Conservation (phyloP, 805 yeast genomes). For the Hanseniaspora pseudoguilliermondii region DNA sequence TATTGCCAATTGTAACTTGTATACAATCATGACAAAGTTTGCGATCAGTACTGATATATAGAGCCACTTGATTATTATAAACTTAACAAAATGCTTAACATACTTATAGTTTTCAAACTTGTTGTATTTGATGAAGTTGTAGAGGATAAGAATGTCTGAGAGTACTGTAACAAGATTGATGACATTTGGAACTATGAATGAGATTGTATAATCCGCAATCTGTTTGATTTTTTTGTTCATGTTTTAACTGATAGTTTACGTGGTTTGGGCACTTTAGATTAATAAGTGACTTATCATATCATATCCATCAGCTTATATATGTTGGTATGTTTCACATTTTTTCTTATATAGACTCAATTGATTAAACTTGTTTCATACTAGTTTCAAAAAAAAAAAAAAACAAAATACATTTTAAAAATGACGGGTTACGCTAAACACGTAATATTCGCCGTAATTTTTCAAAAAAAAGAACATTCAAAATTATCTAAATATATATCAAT, state of each 20-base stretch:
- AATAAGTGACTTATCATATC: no score
- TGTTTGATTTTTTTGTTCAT: not conserved
- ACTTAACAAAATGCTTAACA: not conserved
- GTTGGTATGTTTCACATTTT: no score
- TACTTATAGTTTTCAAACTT: slow-evolving; percentile 1
- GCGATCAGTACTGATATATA: not conserved
- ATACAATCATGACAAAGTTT: not conserved
- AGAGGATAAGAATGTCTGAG: not conserved
- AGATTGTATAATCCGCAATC: not conserved
- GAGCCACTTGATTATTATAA: slow-evolving; percentile 1
- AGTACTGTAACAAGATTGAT: not conserved
- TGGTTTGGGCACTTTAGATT: no score
- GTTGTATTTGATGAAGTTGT: not conserved
- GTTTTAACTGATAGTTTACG: not conserved
- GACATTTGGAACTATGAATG: not conserved
- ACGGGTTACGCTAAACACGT: no score
- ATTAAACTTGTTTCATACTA: not conserved
- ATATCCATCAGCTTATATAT: no score
- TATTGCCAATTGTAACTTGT: not conserved
- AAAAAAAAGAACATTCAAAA: no score
- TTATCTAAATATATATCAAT: not conserved
- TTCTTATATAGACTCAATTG: no score
- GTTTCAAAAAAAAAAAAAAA: not conserved
- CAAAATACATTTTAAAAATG: no score
- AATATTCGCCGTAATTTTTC: no score